Evolutionary conservation across 73 alveolate species (phyloP).

Genomic region (Paramecium sexaurelia): DNA sequence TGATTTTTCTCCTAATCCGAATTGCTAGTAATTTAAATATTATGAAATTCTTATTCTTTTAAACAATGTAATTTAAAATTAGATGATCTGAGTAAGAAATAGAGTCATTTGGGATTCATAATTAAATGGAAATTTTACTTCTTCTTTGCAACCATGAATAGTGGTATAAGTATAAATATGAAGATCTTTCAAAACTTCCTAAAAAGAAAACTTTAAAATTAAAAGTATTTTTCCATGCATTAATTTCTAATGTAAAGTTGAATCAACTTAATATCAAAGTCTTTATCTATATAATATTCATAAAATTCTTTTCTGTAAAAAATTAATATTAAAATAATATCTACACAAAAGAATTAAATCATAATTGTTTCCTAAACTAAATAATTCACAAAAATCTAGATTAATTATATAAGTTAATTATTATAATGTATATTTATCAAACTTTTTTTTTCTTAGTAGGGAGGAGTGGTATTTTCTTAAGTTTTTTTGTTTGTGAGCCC

Average conservation of each 20-base stretch:
- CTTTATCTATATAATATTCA: too few relatives aligned
- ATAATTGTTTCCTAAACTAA: conserved; percentile 29
- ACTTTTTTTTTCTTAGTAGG: conserved; percentile 51
- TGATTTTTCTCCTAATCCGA: too few relatives aligned
- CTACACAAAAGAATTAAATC: conserved; percentile 22
- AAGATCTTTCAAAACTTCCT: neutral
- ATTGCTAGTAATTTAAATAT: too few relatives aligned
- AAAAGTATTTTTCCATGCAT: too few relatives aligned
- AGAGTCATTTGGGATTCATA: neutral
- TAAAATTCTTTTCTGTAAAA: neutral
- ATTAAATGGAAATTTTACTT: neutral
- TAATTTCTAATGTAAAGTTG: too few relatives aligned
- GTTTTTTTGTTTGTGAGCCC: neutral
- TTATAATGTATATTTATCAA: neutral
- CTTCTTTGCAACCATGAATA: neutral
- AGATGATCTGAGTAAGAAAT: too few relatives aligned
- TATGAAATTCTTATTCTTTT: neutral
- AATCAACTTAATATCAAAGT: too few relatives aligned
- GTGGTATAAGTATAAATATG: neutral
- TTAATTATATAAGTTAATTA: neutral
- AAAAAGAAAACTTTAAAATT: neutral
- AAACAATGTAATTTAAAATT: too few relatives aligned
- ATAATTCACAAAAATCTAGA: neutral
- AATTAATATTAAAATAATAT: neutral
- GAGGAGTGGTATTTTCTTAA: conserved; percentile 32